A percentile compares a stretch with the other conserved stretches of the same genome.
phyloP scores from a whole-genome alignment of 768 basidiomycete genomes.

The Udeniomyces megalosporus region DNA sequence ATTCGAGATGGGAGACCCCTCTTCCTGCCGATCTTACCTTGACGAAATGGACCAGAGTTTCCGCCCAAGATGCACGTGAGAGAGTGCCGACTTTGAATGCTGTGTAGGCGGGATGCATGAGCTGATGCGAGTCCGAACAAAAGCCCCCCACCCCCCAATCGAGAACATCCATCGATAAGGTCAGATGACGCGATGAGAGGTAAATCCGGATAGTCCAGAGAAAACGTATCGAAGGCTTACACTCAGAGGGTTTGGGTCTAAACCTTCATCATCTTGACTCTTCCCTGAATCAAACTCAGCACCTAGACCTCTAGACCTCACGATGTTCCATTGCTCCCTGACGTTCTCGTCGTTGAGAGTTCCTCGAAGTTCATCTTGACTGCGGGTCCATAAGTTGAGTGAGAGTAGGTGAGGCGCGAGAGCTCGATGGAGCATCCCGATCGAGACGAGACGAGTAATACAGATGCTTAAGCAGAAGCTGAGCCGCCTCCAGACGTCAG shows the following conservation, averaged over 20 bases:
- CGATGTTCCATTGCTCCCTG: slow-evolving; percentile 18
- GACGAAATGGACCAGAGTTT: slow-evolving; percentile 18
- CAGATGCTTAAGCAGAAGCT: slow-evolving; percentile 19
- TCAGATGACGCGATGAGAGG: too few species aligned
- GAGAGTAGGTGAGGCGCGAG: slow-evolving; percentile 20
- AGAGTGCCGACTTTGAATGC: slow-evolving; percentile 19
- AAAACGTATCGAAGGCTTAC: too few species aligned
- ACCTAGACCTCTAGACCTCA: slow-evolving; percentile 1
- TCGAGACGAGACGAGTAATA: slow-evolving; percentile 23
- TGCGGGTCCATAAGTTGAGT: slow-evolving; percentile 9
- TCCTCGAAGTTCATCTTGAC: background rate
- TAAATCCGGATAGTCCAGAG: too few species aligned
- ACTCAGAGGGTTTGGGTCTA: background rate
- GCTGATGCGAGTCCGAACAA: background rate
- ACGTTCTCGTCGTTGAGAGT: slow-evolving; percentile 17
- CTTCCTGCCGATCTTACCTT: background rate
- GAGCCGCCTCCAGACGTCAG: slow-evolving; percentile 22
- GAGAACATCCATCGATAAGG: too few species aligned
- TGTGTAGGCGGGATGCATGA: slow-evolving; percentile 20
- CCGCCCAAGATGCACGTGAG: slow-evolving; percentile 16
- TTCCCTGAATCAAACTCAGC: background rate
- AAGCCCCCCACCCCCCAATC: background rate
- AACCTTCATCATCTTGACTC: background rate
- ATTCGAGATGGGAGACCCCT: background rate
- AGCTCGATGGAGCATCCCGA: slow-evolving; percentile 20